Base-by-base conservation (phyloP, 1,284 basidiomycete genomes). In the Pseudomicrostroma phylloplanum region DNA sequence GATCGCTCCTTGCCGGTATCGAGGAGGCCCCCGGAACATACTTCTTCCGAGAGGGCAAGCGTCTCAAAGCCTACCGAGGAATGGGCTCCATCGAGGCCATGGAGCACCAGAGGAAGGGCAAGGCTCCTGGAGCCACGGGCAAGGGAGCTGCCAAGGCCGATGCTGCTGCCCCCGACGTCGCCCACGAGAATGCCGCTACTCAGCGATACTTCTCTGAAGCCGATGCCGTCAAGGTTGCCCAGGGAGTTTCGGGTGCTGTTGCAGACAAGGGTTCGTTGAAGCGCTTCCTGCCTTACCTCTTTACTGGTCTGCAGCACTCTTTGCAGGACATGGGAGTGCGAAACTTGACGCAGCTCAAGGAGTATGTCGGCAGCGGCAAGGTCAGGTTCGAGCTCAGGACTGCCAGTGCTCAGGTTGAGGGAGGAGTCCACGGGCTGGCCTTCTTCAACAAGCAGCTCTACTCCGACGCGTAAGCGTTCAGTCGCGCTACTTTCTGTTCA, bases 21-120 rank as follows among this genome's bases (percentile, higher is more conserved):
- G 89, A 91, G 67, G 94, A 99, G 81, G 92, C 92, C 0, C 94
- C 96, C 0, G 96, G 96, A 71, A 93, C 97, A 82, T 99, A 96
- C 84, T 97, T 94, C 81, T 96, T 94, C 81, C 92, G 96, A 79
- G 93, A 97, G 74, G 94, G 94, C 71, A 94, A 96, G 84, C 88
- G 96, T 55, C 90, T 98, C 79, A 99, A 99, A 84, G 87, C 93
- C 46, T 99, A 98, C 83, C 89, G 96, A 66, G 94, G 96, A 12
- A 98, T 98, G 94, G 94, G 94, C 48, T 91, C 89, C 72, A 73
- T 79, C 61, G 75, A 76, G 60, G 75, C 77, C 25, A 79, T 79
- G 77, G 76, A 76, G 67, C 77, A 77, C 71, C 70, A 72, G 55
- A 71, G 68, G 64, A 73, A 71, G 68, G 56, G 60, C 64, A 72